Conservation (phyloP, 2,329 filamentous ascomycete species). For the Nigrospora oryzae region DNA sequence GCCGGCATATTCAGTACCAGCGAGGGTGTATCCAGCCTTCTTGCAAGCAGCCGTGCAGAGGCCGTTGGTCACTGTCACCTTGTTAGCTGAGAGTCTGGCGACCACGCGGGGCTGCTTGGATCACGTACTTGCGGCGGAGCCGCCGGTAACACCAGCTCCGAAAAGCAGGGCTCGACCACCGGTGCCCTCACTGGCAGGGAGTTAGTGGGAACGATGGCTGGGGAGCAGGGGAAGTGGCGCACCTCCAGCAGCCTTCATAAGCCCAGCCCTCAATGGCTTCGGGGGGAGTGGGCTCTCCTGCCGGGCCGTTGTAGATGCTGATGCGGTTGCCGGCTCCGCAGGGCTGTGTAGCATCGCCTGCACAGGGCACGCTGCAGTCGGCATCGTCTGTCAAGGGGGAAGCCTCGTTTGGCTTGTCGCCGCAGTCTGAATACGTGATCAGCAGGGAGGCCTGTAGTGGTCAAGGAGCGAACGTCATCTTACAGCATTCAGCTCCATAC, state of each 20-base stretch:
- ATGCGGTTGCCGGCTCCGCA: constrained; percentile 1
- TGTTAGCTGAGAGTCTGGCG: background rate
- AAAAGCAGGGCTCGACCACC: constrained; percentile 1
- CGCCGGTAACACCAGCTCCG: constrained; percentile 2
- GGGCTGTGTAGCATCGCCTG: background rate
- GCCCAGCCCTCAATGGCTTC: constrained; percentile 5
- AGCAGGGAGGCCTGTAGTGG: background rate
- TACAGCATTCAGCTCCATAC: constrained; percentile 1
- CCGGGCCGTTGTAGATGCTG: constrained; percentile 4
- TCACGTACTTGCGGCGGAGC: constrained; percentile 4
- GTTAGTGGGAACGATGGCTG: background rate
- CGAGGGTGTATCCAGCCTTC: constrained; percentile 6
- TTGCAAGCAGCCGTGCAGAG: constrained; percentile 7
- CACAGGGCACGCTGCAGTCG: background rate
- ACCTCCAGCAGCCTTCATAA: constrained; percentile 6
- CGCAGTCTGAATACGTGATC: constrained; percentile 2
- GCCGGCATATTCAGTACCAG: constrained; percentile 9
- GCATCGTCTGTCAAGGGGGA: background rate
- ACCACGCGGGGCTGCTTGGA: background rate
- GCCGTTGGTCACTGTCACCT: constrained; percentile 9
- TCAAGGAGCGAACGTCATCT: background rate
- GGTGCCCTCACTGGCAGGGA: constrained; percentile 2
- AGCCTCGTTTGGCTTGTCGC: constrained; percentile 1
- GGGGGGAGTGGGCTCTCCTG: constrained; percentile 1
- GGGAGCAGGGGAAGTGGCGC: background rate